Conservation (phyloP, 1,139 yeast genomes). For the Sugiyamaella paludigena region DNA sequence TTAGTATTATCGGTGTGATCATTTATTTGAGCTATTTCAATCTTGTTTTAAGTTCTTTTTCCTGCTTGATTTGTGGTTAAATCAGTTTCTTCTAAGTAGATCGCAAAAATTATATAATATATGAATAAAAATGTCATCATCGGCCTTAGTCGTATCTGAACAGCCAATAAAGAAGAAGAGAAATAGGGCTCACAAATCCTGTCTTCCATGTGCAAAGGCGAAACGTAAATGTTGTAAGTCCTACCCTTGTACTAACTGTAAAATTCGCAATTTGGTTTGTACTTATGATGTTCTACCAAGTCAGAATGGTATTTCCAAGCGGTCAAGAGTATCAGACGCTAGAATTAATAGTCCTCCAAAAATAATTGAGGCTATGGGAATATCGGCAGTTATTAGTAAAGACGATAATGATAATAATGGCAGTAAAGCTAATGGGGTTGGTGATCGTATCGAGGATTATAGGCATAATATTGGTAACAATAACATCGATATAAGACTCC, state of each 20-base stretch:
- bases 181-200: slow-evolving; percentile 22
- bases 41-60: no score
- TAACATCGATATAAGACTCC: background rate
- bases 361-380: slow-evolving; percentile 1
- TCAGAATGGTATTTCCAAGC: background rate
- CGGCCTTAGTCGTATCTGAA: background rate
- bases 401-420: background rate
- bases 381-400: background rate
- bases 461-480: background rate
- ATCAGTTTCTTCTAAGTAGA: no score
- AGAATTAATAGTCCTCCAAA: background rate
- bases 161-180: slow-evolving; percentile 13
- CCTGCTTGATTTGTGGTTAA: no score
- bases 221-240: slow-evolving; percentile 25
- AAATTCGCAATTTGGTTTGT: slow-evolving; percentile 21
- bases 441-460: no score
- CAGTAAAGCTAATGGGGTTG: background rate
- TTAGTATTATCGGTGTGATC: no score
- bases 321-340: background rate
- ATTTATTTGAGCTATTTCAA: no score
- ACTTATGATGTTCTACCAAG: slow-evolving; percentile 15
- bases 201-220: slow-evolving; percentile 23
- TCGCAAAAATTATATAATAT: background rate
- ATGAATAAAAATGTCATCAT: background rate
- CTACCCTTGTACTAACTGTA: slow-evolving; percentile 24